Conservation (phyloP, 129 eudicot species). For the Solidago caesia region DNA sequence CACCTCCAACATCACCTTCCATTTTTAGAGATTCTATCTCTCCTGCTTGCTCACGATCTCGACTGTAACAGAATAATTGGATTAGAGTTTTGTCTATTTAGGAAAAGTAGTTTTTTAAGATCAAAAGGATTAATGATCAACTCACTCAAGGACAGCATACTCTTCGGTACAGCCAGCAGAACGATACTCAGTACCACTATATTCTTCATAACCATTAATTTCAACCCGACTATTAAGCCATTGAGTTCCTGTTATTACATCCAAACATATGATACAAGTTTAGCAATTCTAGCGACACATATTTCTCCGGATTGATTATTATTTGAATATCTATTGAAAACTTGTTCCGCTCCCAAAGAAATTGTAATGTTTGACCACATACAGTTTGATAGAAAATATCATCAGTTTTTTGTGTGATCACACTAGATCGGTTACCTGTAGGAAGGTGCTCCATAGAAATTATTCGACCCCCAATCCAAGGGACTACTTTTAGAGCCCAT, state of each 20-base stretch:
- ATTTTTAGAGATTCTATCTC: slow-evolving; percentile 64
- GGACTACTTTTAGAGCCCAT: slow-evolving; percentile 85
- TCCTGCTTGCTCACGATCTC: slow-evolving; percentile 87
- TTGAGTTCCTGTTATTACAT: slow-evolving; percentile 66
- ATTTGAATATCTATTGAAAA: neutral
- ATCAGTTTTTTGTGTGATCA: neutral
- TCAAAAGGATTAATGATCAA: slow-evolving; percentile 23
- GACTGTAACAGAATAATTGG: slow-evolving; percentile 33
- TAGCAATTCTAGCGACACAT: neutral
- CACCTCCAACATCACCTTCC: slow-evolving; percentile 95
- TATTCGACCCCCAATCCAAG: slow-evolving; percentile 93
- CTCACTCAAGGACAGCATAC: slow-evolving; percentile 76
- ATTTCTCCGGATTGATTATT: neutral
- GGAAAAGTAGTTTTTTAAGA: neutral
- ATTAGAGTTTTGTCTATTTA: neutral
- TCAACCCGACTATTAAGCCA: slow-evolving; percentile 99
- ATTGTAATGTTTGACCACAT: neutral
- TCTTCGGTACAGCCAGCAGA: slow-evolving; percentile 93
- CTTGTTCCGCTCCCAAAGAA: too few relatives aligned
- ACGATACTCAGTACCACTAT: slow-evolving; percentile 78
- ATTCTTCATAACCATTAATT: slow-evolving; percentile 85
- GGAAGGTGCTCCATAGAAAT: slow-evolving; percentile 88
- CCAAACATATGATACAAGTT: slow-evolving; percentile 3
- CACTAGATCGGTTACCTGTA: slow-evolving; percentile 48
- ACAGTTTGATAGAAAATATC: neutral